Evolutionary conservation across 257 asterid genomes (phyloP), one percentile per base, ranked within the genome.

Genomic region (Fraxinus pennsylvanica): DNA sequence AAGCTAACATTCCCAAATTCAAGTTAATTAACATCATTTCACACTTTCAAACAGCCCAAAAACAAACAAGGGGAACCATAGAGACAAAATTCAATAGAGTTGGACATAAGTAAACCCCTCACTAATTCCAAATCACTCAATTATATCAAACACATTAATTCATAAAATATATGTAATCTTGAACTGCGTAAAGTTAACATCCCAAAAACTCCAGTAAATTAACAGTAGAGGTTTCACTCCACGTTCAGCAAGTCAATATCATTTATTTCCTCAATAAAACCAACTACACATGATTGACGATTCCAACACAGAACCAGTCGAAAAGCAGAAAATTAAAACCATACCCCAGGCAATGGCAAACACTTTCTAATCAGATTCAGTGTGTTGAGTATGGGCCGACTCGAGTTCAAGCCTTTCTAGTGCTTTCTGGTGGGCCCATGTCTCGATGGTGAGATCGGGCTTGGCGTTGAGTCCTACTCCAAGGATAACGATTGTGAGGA

Each of bases 401-500:
- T 94, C 97, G 75, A 81, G 82, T 78, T 87, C 88, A 82, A 94
- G 96, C 79, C 99, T 91, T 70, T 94, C 96, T 13, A 94, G 96
- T 84, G 99, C 99, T 87, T 94, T 90, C 86, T 88, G 96, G 84
- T 94, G 99, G 13, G 97, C 99, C 99, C 99, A 94, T 22, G 99
- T 89, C 83, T 94, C 99, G 70, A 94, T 88, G 73, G 97, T 94
- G 73, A 91, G 92, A 90, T 94, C 99, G 85, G 99, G 98, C 89
- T 94, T 94, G 21, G 99, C 99, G 74, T 86, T 92, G 71, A 94
- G 97, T 12, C 99, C 99, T 19, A 94, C 97, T 3, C 97, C 97
- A 22, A 92, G 97, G 32, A 94, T 92, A 68, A 92, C 93, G 71
- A 92, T 81, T 0, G 97, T 83, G 17, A 94, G 91, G 84, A 92